A percentile compares a stretch with the other conserved stretches of the same genome.
phyloP scores from a whole-genome alignment of 768 basidiomycete genomes.

The Tremella mesenterica region DNA sequence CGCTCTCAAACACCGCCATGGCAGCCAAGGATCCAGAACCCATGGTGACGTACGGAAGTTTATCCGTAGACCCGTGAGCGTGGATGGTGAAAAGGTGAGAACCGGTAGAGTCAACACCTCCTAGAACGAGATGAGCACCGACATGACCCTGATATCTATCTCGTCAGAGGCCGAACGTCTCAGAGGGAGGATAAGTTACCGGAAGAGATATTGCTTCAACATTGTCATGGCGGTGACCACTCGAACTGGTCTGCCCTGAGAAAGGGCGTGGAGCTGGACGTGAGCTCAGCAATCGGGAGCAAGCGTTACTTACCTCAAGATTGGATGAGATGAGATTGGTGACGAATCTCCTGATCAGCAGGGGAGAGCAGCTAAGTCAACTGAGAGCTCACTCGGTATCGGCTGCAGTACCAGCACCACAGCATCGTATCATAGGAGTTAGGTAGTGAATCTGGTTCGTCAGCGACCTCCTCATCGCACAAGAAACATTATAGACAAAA shows the following conservation, averaged over 20 bases:
- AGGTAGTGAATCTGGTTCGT: constrained; percentile 82
- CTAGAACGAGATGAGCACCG: constrained; percentile 91
- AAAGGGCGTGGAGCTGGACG: constrained; percentile 64
- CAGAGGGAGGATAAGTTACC: constrained; percentile 48
- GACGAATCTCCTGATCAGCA: constrained; percentile 38
- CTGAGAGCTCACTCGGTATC: constrained; percentile 56
- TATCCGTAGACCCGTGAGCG: constrained; percentile 96
- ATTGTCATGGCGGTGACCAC: constrained; percentile 99
- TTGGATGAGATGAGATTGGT: constrained; percentile 93
- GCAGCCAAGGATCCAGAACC: constrained; percentile 92
- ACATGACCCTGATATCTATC: constrained; percentile 81
- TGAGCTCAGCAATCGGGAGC: neutral
- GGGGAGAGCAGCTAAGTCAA: neutral
- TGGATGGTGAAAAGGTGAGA: constrained; percentile 91
- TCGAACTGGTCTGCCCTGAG: constrained; percentile 80
- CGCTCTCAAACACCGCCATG: constrained; percentile 92
- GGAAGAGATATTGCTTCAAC: constrained; percentile 91
- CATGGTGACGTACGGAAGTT: constrained; percentile 98
- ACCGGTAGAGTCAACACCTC: constrained; percentile 89
- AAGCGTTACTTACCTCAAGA: constrained; percentile 53
- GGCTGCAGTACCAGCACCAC: constrained; percentile 97
- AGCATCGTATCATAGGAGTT: constrained; percentile 89
- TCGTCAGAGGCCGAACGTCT: neutral
- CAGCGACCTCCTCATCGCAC: no score
- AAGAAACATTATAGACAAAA: neutral